Conservation (phyloP, 1,284 basidiomycete genomes). For the Trichosporon faecale region DNA sequence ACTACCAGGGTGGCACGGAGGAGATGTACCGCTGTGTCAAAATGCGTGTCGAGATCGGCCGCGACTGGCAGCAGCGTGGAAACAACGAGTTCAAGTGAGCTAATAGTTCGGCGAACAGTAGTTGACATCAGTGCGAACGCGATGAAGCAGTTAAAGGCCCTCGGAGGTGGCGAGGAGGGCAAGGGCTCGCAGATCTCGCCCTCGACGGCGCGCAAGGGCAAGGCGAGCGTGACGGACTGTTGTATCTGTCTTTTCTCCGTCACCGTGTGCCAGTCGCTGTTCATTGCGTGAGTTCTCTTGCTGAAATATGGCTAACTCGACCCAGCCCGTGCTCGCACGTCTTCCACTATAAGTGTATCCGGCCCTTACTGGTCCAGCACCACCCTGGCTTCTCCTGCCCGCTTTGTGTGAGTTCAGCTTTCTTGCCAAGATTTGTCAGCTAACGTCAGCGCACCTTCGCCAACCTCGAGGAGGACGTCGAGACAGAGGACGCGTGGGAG, state of each 20-base stretch:
- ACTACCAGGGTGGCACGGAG: constrained; percentile 96
- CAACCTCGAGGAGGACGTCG: constrained; percentile 93
- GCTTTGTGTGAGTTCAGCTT: constrained; percentile 60
- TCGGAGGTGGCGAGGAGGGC: constrained; percentile 33
- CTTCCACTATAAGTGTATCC: constrained; percentile 98
- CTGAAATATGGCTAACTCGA: constrained; percentile 14
- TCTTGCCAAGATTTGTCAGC: neutral
- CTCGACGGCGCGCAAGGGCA: constrained; percentile 29
- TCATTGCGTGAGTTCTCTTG: constrained; percentile 65
- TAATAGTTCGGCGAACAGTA: fast-evolving
- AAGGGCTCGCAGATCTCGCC: constrained; percentile 26
- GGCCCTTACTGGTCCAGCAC: constrained; percentile 79
- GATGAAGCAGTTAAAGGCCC: constrained; percentile 46
- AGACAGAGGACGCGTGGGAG: constrained; percentile 60
- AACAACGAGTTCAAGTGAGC: constrained; percentile 94
- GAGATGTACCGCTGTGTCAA: constrained; percentile 98
- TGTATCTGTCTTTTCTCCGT: constrained; percentile 96
- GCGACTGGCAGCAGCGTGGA: constrained; percentile 86
- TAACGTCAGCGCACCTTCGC: constrained; percentile 67
- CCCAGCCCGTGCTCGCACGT: constrained; percentile 84
- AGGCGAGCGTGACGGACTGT: constrained; percentile 69
- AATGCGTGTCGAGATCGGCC: constrained; percentile 80
- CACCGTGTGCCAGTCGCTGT: constrained; percentile 90
- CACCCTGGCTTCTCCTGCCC: constrained; percentile 94
- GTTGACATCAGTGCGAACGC: constrained; percentile 43